Base-by-base conservation (phyloP, 2,329 filamentous ascomycete species). In the Talaromyces sp. region DNA sequence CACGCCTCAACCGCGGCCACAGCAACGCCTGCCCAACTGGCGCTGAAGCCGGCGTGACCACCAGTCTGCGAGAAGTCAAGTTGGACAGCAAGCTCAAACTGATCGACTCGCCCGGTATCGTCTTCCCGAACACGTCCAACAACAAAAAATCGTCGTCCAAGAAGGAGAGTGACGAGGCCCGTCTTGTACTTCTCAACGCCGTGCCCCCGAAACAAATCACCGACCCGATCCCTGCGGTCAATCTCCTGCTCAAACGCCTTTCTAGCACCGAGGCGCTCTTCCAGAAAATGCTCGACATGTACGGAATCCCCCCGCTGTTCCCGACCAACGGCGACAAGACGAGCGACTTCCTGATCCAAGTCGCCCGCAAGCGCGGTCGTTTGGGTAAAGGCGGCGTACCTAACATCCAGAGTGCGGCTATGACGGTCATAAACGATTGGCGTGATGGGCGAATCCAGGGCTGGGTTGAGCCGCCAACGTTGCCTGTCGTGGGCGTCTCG, bases 341-440 rank as follows among this genome's bases (percentile, higher is more conserved):
- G 6, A 95, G 87, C 17, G 91, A 97, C 74, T 97, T 97, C 79
- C 78, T 99, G 38, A 86, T 97, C 58, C 93, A 99, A 74, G 93
- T 99, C 12, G 94, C 94, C 5, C 85, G 94, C 69, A 97, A 96
- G 81, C 85, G 94, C 62, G 94, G 94, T 57, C 83, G 94, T 60
- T 81, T 99, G 17, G 91, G 93, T 56, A 88, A 89, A 67, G 92
- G 93, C 21, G 94, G 94, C 63, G 83, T 97, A 17, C 94, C 94
- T 50, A 99, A 97, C 75, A 76, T 97, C 61, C 82, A 86, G 66
- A 87, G 89, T 58, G 93, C 94, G 8, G 94, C 93, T 64, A 93
- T 94, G 83, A 89, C 91, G 0, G 92, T 99, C 59, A 86, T 99
- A 61, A 94, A 87, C n/a, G 94, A 99, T 79, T 96, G 94, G 91